Conservation (phyloP, 2,329 filamentous ascomycete genomes). For the Nothopassalora personata region DNA sequence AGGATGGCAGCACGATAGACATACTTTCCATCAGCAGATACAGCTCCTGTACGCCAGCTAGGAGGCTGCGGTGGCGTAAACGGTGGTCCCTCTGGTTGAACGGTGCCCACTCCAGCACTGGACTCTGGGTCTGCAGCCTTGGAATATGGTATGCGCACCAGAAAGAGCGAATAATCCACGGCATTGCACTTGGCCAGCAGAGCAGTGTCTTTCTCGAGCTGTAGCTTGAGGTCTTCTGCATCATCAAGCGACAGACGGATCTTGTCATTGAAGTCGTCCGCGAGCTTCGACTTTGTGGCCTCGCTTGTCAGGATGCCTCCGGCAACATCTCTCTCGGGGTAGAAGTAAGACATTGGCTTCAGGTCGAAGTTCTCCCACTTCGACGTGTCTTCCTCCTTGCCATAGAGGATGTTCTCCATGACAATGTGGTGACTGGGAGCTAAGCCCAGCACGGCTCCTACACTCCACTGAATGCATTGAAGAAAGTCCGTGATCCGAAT, state of each 20-base stretch:
- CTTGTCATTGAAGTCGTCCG: constrained; percentile 64
- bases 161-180: constrained; percentile 70
- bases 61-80: constrained; percentile 28
- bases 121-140: constrained; percentile 2
- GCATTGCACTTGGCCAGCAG: constrained; percentile 59
- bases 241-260: constrained; percentile 53
- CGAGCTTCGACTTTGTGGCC: constrained; percentile 59
- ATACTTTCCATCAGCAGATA: constrained; percentile 59
- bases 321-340: constrained; percentile 66
- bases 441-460: constrained; percentile 56
- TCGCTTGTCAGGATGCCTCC: constrained; percentile 59
- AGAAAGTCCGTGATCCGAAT: constrained; percentile 69
- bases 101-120: not conserved
- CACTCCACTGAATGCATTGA: constrained; percentile 48
- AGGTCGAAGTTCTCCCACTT: constrained; percentile 69
- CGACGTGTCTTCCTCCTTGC: constrained; percentile 44
- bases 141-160: constrained; percentile 52
- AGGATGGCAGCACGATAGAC: constrained; percentile 62
- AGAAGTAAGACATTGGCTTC: constrained; percentile 71
- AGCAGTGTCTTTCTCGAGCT: constrained; percentile 57
- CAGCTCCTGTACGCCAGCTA: constrained; percentile 58
- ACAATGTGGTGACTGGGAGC: constrained; percentile 68
- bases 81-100: constrained; percentile 16
- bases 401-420: constrained; percentile 70
- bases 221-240: constrained; percentile 51